Base-by-base conservation (phyloP, 2,329 filamentous ascomycete species). In the Didymella lethalis region DNA sequence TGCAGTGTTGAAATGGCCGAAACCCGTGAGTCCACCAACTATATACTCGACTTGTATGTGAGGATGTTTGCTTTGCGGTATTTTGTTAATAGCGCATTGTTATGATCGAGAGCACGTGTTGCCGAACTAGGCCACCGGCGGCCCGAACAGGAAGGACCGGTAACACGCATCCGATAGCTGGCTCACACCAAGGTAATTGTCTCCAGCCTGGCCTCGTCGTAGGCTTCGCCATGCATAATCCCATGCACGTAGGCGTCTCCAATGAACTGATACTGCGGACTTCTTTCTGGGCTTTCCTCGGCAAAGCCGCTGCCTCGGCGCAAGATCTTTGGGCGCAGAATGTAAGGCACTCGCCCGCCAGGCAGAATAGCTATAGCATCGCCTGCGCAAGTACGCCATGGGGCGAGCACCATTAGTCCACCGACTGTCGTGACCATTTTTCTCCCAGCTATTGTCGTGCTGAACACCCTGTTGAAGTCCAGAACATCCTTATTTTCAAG, bases 311-410 rank as follows among this genome's bases (percentile, higher is more conserved):
- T 48, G 20, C 36, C 45, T 16, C 28, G 23, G 20, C 29, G 45
- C 18, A 20, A 7, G 18, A 25, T 14, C 8, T 29, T 10, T 20
- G 20, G 38, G 23, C 44, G 44, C n/a, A 54, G 12, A 7, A 54
- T 25, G 40, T 48, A 54, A 4, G 51, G 51, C 34, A 54, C 51
- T 6, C 40, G 47, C 3, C 51, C 51, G 6, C 51, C 51, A 12
- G 51, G 36, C 6, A 54, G n/a, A 14, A 54, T 20, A 6, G 14
- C 44, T 5, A 34, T 34, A 7, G 41, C n/a, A 23, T 54, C 51
- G 25, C 36, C 26, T 31, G 12, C 12, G 6, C 25, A 18, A 16
- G 51, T 41, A 7, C 31, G 38, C 38, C 38, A 41, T 18, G 38
- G 38, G 4, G 38, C 38, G 12, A 41, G 38, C n/a, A n/a, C 36